Percentiles rank a stretch among this genome's conserved stretches.
These are phyloP conservation scores for Kwoniella pini DNA, from an alignment of 768 basidiomycete species.

Conservation along the genomic window DNA sequence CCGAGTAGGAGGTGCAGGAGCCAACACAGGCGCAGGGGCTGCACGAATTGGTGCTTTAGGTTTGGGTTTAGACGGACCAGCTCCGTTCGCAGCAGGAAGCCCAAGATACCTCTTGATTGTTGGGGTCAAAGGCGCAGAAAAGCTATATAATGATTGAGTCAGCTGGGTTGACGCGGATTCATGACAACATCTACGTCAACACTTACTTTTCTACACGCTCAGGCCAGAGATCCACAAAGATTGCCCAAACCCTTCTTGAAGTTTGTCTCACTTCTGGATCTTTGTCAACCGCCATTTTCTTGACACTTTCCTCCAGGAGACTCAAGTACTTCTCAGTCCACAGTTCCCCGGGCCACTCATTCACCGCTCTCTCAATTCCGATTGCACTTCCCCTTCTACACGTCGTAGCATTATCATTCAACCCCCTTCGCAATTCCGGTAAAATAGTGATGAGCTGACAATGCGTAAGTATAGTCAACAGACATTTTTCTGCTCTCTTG, in stretches of 20 bases:
- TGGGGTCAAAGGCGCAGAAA: conserved; percentile 56
- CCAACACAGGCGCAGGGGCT: background rate
- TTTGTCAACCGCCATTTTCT: conserved; percentile 55
- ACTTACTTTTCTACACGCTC: conserved; percentile 54
- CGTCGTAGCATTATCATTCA: conserved; percentile 49
- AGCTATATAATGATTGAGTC: conserved; percentile 39
- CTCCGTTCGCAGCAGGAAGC: conserved; percentile 31
- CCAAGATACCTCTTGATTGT: conserved; percentile 55
- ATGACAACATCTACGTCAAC: background rate
- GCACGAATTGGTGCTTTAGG: background rate
- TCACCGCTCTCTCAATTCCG: conserved; percentile 40
- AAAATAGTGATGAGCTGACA: conserved; percentile 53
- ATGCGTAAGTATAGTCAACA: conserved; percentile 53
- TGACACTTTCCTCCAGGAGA: conserved; percentile 53
- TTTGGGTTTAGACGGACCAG: conserved; percentile 27
- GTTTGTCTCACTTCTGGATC: conserved; percentile 55
- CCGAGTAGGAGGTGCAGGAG: conserved; percentile 8
- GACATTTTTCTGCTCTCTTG: conserved; percentile 53
- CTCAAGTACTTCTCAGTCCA: conserved; percentile 42
- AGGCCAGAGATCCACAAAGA: conserved; percentile 51
- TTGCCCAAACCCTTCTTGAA: conserved; percentile 55
- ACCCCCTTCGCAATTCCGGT: conserved; percentile 46
- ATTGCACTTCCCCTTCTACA: conserved; percentile 44
- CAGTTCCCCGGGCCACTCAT: conserved; percentile 46
- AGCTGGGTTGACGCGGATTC: background rate